Conservation (phyloP, 768 basidiomycete species). For the Lentinula raphanica region DNA sequence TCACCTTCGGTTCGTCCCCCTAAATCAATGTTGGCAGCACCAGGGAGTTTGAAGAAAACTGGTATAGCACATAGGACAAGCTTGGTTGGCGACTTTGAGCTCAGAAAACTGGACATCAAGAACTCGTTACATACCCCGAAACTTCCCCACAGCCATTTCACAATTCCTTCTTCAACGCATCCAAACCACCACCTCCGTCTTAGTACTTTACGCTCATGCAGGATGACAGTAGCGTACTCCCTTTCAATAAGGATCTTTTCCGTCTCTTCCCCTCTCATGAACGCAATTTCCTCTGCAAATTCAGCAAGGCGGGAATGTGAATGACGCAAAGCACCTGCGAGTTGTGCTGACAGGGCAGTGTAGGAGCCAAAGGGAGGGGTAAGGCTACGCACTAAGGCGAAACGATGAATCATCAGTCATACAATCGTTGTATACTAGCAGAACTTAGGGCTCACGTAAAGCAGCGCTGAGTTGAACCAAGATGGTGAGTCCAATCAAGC, state of each 20-base stretch:
- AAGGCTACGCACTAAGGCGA: slow-evolving; percentile 66
- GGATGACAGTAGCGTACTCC: slow-evolving; percentile 78
- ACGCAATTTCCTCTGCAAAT: slow-evolving; percentile 84
- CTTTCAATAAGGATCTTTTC: slow-evolving; percentile 91
- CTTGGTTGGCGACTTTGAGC: slow-evolving; percentile 29
- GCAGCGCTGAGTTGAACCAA: slow-evolving; percentile 81
- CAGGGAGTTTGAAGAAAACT: slow-evolving; percentile 85
- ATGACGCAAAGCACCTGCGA: slow-evolving; percentile 86
- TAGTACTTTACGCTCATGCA: slow-evolving; percentile 80
- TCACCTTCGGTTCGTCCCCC: slow-evolving; percentile 87
- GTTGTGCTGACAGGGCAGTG: slow-evolving; percentile 80
- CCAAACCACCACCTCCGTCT: slow-evolving; percentile 84
- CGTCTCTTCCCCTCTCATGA: slow-evolving; percentile 81
- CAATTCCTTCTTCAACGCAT: slow-evolving; percentile 89
- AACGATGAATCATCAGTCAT: too few relatives aligned
- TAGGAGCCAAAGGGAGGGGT: slow-evolving; percentile 93
- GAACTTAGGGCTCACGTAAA: slow-evolving; percentile 50
- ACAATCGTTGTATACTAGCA: too few relatives aligned
- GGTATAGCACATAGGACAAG: slow-evolving; percentile 89
- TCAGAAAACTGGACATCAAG: slow-evolving; percentile 8
- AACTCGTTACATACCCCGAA: slow-evolving; percentile 63
- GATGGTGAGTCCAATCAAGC: slow-evolving; percentile 75
- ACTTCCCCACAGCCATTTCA: slow-evolving; percentile 97
- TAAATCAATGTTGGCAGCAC: slow-evolving; percentile 59
- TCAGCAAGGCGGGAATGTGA: slow-evolving; percentile 88